A percentile compares a stretch with the other conserved stretches of the same genome.
phyloP scores from a whole-genome alignment of 495 filamentous ascomycete genomes.

The Hypoxylon lienhwacheense region DNA sequence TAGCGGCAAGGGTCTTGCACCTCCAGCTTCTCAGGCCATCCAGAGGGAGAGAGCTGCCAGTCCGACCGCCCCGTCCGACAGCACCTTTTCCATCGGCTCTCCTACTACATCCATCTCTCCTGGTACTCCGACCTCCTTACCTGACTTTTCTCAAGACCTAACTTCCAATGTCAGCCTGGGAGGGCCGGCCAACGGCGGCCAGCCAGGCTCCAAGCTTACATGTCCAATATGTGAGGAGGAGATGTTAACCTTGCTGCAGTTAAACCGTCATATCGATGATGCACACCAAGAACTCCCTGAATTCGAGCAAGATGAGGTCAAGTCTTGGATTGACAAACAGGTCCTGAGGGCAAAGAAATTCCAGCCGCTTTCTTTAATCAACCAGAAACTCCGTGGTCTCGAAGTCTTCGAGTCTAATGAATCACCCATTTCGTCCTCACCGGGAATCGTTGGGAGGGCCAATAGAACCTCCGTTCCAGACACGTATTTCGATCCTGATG shows the following conservation, averaged over 20 bases:
- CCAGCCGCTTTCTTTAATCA: slow-evolving; percentile 79
- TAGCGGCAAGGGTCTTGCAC: slow-evolving; percentile 73
- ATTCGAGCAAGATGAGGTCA: slow-evolving; percentile 92
- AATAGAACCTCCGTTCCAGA: slow-evolving; percentile 35
- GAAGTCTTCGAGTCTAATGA: slow-evolving; percentile 98
- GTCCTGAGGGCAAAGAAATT: slow-evolving; percentile 95
- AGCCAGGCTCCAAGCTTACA: slow-evolving; percentile 60
- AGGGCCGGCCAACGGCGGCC: slow-evolving; percentile 45
- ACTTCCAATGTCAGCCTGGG: slow-evolving; percentile 53
- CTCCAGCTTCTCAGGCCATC: slow-evolving; percentile 50
- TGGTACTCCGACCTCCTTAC: slow-evolving; percentile 38
- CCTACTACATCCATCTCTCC: slow-evolving; percentile 41
- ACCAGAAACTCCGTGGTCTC: slow-evolving; percentile 95
- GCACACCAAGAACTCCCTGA: slow-evolving; percentile 91
- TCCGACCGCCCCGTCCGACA: slow-evolving; percentile 55
- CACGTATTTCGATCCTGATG: slow-evolving; percentile 74
- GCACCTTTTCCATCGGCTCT: slow-evolving; percentile 53
- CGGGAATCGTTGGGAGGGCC: slow-evolving; percentile 29
- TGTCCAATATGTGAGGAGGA: slow-evolving; percentile 97
- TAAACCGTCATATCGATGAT: slow-evolving; percentile 96
- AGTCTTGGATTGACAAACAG: slow-evolving; percentile 96
- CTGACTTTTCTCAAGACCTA: slow-evolving; percentile 49
- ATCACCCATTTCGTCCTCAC: slow-evolving; percentile 35
- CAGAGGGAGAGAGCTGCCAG: slow-evolving; percentile 43
- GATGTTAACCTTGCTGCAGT: slow-evolving; percentile 91